Percentiles rank a stretch among this genome's conserved stretches.
phyloP scores from a whole-genome alignment of 148 eudicot species.

The Limonium bicolor region DNA sequence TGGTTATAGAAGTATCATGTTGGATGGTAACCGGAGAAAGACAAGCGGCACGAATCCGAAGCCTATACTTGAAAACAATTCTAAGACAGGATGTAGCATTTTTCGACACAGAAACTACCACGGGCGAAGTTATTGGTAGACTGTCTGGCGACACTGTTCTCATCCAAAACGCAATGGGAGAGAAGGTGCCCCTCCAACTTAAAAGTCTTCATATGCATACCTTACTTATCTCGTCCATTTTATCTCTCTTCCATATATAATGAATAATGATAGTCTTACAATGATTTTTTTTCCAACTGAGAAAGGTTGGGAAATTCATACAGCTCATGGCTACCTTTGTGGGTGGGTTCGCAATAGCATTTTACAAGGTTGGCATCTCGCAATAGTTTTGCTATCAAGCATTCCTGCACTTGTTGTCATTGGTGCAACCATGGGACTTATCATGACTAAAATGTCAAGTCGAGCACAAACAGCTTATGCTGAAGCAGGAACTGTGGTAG shows the following conservation, averaged over 20 bases:
- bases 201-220: neutral
- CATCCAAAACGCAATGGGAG: constrained; percentile 92
- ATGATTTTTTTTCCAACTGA: neutral
- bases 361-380: constrained; percentile 65
- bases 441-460: constrained; percentile 51
- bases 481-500: constrained; percentile 70
- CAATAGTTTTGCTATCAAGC: constrained; percentile 40
- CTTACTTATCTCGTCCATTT: neutral
- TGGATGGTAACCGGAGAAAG: constrained; percentile 91
- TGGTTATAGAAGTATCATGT: constrained; percentile 80
- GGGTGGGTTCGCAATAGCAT: constrained; percentile 64
- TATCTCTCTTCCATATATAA: neutral
- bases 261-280: neutral
- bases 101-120: constrained; percentile 79
- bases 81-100: constrained; percentile 70
- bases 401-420: constrained; percentile 45
- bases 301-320: constrained; percentile 72
- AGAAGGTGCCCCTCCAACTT: constrained; percentile 33
- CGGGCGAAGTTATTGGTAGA: constrained; percentile 75
- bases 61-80: constrained; percentile 58
- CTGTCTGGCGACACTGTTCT: constrained; percentile 93
- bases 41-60: constrained; percentile 61
- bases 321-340: constrained; percentile 44
- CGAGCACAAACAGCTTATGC: constrained; percentile 64
- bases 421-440: constrained; percentile 36